phyloP scores from a whole-genome alignment of 2,329 filamentous ascomycete species.

The Penicillium sp. region DNA sequence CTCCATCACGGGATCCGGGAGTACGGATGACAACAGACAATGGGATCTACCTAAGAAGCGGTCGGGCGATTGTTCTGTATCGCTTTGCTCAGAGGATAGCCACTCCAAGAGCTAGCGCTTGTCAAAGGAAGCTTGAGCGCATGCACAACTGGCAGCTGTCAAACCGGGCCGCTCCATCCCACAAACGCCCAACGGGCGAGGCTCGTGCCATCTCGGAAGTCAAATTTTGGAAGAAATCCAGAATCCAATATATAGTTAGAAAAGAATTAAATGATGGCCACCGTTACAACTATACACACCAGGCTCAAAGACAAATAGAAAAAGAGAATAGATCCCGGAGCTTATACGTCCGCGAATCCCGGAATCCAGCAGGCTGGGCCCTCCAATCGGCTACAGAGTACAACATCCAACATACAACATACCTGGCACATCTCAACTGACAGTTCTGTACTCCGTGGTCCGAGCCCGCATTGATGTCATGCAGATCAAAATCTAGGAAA shows the following conservation, averaged over 20 bases:
- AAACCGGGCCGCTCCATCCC: slow-evolving; percentile 9
- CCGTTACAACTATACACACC: too few species aligned
- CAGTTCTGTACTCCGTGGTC: not conserved
- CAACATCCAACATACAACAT: not conserved
- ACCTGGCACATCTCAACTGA: not conserved
- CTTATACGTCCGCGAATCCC: not conserved
- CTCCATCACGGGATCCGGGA: not conserved
- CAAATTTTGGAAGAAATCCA: too few species aligned
- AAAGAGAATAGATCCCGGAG: not conserved
- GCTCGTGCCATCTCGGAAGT: not conserved
- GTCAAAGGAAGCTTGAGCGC: not conserved
- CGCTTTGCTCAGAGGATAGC: not conserved
- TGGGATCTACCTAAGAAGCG: slow-evolving; percentile 7
- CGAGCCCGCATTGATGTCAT: not conserved
- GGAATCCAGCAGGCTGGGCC: slow-evolving; percentile 5
- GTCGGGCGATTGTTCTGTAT: slow-evolving; percentile 4
- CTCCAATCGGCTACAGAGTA: not conserved
- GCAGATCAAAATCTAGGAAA: slow-evolving; percentile 1
- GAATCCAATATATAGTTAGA: too few species aligned
- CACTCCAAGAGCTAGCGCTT: not conserved
- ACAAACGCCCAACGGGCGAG: slow-evolving; percentile 6
- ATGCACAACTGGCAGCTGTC: slow-evolving; percentile 11
- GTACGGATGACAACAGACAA: slow-evolving; percentile 6
- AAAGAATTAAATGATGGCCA: too few species aligned
- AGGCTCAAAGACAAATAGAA: too few species aligned